Evolutionary conservation across 2,329 filamentous ascomycete genomes (phyloP).

Genomic region (Cryphonectria radicalis): DNA sequence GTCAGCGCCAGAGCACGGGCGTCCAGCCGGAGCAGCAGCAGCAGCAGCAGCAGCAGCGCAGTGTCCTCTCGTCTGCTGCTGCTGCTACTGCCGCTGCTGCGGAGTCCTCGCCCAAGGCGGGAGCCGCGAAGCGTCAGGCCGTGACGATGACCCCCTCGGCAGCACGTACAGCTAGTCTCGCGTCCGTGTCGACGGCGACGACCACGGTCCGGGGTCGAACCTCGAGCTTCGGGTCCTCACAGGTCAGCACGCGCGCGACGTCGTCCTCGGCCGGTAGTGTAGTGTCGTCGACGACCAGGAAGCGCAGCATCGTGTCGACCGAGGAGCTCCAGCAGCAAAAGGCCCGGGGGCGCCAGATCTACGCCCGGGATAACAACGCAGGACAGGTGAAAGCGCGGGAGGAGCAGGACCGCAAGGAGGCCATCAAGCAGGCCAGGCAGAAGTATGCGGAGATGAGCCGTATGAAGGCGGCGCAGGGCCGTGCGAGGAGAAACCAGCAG

Average conservation of each 20-base stretch:
- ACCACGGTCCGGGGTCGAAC: conserved; percentile 35
- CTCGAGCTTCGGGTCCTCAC: conserved; percentile 37
- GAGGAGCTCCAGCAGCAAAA: conserved; percentile 57
- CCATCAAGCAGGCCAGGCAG: conserved; percentile 59
- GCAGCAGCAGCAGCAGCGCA: conserved; percentile 7
- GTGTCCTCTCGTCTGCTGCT: conserved; percentile 1
- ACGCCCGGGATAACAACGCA: conserved; percentile 55
- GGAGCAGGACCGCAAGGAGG: conserved; percentile 56
- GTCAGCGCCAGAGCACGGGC: conserved; percentile 26
- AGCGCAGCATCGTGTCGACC: conserved; percentile 53
- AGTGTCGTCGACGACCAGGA: conserved; percentile 37
- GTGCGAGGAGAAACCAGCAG: conserved; percentile 42
- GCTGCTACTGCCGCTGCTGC: no score
- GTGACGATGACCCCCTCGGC: conserved; percentile 23
- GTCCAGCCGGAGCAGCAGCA: conserved; percentile 9
- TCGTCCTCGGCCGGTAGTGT: conserved; percentile 52
- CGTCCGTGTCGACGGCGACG: conserved; percentile 32
- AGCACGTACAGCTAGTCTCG: conserved; percentile 24
- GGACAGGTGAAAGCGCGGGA: conserved; percentile 55
- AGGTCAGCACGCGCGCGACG: conserved; percentile 42
- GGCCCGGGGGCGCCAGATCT: conserved; percentile 58
- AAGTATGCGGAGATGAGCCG: conserved; percentile 66
- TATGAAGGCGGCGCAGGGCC: conserved; percentile 63
- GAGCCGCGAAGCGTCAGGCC: conserved; percentile 27
- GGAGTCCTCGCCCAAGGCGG: conserved; percentile 29